phyloP scores from a whole-genome alignment of 768 basidiomycete species.

The Rhodotorula sphaerocarpa region DNA sequence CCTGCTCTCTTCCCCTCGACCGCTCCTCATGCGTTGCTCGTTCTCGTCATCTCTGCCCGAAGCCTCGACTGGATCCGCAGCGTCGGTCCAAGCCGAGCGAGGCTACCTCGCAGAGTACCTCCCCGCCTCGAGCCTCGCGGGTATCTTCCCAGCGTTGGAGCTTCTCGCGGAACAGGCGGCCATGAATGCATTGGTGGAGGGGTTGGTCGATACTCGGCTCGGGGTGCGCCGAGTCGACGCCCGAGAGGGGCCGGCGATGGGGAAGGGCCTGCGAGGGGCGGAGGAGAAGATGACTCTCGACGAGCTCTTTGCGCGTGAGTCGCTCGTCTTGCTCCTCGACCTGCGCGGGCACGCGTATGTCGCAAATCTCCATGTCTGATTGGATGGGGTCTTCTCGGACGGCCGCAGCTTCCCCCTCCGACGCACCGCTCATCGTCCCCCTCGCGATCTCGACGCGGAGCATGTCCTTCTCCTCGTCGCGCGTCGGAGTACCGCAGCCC shows the following conservation, averaged over 20 bases:
- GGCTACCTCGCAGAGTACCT: constrained; percentile 8
- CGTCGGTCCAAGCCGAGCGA: too few relatives aligned
- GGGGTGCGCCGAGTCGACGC: too few relatives aligned
- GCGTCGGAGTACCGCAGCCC: too few relatives aligned
- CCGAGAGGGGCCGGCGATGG: too few relatives aligned
- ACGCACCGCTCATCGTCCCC: neutral
- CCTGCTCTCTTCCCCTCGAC: too few relatives aligned
- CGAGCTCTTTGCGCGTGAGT: neutral
- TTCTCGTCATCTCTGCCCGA: neutral
- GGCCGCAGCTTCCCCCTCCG: neutral
- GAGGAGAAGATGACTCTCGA: neutral
- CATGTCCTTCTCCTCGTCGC: neutral
- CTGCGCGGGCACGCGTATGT: neutral
- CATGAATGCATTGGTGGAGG: neutral
- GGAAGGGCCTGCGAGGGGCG: neutral
- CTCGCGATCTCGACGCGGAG: neutral
- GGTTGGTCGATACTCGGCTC: neutral
- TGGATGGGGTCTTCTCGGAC: too few relatives aligned
- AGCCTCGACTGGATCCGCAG: too few relatives aligned
- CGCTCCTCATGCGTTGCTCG: too few relatives aligned
- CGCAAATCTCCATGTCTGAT: too few relatives aligned
- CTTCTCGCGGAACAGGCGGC: neutral
- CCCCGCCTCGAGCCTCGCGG: neutral
- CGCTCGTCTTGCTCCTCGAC: neutral
- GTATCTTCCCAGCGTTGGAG: neutral